A percentile compares a stretch with the other conserved stretches of the same genome.
Conservation (phyloP, 2,329 filamentous ascomycete genomes). For the Talaromyces sp. region DNA sequence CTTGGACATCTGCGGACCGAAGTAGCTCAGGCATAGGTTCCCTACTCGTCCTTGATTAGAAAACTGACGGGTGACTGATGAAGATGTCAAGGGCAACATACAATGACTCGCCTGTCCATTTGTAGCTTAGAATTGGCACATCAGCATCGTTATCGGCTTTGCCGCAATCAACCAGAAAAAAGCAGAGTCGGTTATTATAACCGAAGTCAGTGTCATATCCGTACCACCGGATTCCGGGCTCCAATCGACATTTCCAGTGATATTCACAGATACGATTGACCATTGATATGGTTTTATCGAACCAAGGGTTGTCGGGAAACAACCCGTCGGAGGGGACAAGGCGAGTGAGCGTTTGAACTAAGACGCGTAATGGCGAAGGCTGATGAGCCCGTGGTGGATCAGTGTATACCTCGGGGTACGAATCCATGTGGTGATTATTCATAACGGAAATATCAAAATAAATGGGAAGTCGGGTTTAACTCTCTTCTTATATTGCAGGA, state of each 20-base stretch:
- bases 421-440: background rate
- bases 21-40: background rate
- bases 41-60: background rate
- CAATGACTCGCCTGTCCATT: constrained; percentile 11
- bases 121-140: constrained; percentile 9
- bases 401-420: background rate
- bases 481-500: background rate
- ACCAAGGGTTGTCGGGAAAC: background rate
- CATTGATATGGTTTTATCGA: constrained; percentile 1
- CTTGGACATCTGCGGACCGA: background rate
- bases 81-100: background rate
- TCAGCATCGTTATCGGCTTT: constrained; percentile 6
- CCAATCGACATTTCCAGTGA: constrained; percentile 11
- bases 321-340: constrained; percentile 1
- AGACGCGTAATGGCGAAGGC: constrained; percentile 2
- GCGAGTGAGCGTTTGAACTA: constrained; percentile 14
- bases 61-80: background rate
- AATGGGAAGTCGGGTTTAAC: background rate
- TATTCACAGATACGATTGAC: constrained; percentile 7
- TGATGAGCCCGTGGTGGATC: constrained; percentile 1
- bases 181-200: constrained; percentile 10
- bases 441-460: background rate
- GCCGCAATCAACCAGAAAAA: constrained; percentile 12
- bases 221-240: constrained; percentile 1
- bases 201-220: background rate